phyloP scores from a whole-genome alignment of 163 green algal species.

The Trebouxiophyceae sp. region DNA sequence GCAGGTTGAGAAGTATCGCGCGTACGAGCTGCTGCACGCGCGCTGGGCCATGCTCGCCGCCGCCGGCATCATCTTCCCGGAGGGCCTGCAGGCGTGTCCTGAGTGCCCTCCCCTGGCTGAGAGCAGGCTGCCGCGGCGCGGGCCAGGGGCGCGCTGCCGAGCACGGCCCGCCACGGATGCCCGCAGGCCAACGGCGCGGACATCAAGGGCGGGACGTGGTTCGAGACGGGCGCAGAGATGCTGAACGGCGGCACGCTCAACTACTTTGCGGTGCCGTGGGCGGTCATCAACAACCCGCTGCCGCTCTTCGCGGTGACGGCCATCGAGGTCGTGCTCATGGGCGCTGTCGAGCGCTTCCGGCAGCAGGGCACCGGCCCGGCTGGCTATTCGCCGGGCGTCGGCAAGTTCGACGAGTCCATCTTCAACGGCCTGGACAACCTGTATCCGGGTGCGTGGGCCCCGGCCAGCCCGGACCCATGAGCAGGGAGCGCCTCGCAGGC shows the following conservation, averaged over 20 bases:
- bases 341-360: slow-evolving; percentile 77
- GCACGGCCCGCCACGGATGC: no score
- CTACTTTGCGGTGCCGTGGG: slow-evolving; percentile 91
- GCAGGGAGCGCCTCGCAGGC: no score
- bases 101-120: not conserved
- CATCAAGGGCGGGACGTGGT: slow-evolving; percentile 84
- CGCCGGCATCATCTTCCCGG: slow-evolving; percentile 91
- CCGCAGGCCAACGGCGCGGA: slow-evolving; percentile 77
- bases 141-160: no score
- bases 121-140: no score
- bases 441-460: slow-evolving; percentile 64
- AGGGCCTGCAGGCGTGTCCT: slow-evolving; percentile 59
- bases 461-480: no score
- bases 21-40: slow-evolving; percentile 87
- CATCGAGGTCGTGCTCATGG: slow-evolving; percentile 76
- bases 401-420: slow-evolving; percentile 75
- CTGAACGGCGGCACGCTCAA: slow-evolving; percentile 88
- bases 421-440: slow-evolving; percentile 83
- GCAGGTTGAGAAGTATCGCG: slow-evolving; percentile 80
- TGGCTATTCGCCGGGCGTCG: slow-evolving; percentile 80
- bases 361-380: slow-evolving; percentile 50
- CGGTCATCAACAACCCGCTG: slow-evolving; percentile 82
- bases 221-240: slow-evolving; percentile 87
- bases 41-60: slow-evolving; percentile 93
- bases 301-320: slow-evolving; percentile 69